Conservation (phyloP, 345 rosid species). For the Brassica rapa region DNA sequence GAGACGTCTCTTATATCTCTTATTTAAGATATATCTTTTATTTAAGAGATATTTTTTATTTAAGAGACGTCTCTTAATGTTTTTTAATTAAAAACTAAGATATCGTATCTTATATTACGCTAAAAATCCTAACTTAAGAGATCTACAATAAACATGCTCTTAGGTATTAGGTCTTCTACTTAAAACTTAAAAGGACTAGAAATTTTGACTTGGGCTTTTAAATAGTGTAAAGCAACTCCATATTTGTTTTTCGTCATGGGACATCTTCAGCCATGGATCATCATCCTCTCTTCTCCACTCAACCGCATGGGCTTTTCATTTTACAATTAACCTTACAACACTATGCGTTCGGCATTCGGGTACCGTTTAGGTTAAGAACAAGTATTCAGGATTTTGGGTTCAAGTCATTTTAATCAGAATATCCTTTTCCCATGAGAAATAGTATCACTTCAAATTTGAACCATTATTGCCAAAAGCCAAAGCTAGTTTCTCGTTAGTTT, state of each 20-base stretch:
- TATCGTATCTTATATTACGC: too few relatives aligned
- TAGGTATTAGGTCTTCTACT: neutral
- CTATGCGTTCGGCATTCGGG: neutral
- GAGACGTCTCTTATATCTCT: too few relatives aligned
- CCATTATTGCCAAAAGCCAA: constrained; percentile 94
- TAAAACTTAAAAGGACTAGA: neutral
- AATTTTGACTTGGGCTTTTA: neutral
- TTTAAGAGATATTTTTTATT: too few relatives aligned
- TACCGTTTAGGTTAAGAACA: neutral
- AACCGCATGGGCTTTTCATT: neutral
- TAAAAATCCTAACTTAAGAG: too few relatives aligned
- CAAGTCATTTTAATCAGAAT: neutral
- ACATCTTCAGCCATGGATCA: neutral
- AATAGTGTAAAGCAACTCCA: neutral
- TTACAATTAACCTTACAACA: neutral
- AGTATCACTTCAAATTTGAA: constrained; percentile 31
- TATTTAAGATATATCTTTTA: too few relatives aligned
- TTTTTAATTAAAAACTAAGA: too few relatives aligned
- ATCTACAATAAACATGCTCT: too few relatives aligned
- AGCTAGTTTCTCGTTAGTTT: constrained; percentile 43
- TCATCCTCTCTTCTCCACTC: neutral
- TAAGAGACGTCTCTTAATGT: too few relatives aligned
- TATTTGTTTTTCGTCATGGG: neutral
- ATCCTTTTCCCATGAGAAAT: neutral
- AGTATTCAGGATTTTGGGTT: neutral